Conservation (phyloP, 1,139 yeast species). For the Hansenula sp. region DNA sequence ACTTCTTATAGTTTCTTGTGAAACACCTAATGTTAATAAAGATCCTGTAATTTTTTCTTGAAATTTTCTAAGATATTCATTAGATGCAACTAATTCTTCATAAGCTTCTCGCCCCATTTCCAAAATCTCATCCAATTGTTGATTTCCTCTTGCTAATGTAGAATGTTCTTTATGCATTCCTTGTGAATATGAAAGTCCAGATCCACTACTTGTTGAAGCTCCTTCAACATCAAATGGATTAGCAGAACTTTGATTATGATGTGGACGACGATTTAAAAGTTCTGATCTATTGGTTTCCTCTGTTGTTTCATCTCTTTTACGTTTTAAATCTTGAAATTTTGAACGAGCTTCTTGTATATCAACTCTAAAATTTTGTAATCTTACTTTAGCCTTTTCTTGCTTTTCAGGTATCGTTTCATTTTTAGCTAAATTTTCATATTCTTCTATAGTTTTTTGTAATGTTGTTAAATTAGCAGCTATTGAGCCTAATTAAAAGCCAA, state of each 20-base stretch:
- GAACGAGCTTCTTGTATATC: conserved; percentile 54
- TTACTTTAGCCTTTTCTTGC: conserved; percentile 56
- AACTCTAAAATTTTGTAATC: conserved; percentile 55
- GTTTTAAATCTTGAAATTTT: conserved; percentile 61
- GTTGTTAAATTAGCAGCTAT: conserved; percentile 80
- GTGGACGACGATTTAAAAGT: conserved; percentile 44
- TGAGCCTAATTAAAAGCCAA: conserved; percentile 40
- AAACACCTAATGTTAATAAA: conserved; percentile 79
- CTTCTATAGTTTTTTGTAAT: conserved; percentile 70
- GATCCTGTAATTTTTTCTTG: conserved; percentile 64
- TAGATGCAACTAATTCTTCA: conserved; percentile 84
- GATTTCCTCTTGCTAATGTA: conserved; percentile 65
- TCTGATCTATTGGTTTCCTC: conserved; percentile 55
- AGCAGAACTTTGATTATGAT: conserved; percentile 20
- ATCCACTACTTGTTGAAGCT: conserved; percentile 15
- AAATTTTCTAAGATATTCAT: conserved; percentile 60
- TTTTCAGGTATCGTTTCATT: conserved; percentile 56
- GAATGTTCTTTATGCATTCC: conserved; percentile 68
- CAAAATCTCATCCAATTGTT: conserved; percentile 81
- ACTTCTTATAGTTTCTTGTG: conserved; percentile 76
- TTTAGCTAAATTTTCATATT: conserved; percentile 61
- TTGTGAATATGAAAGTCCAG: conserved; percentile 46
- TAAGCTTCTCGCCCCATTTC: conserved; percentile 87
- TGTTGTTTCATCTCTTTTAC: conserved; percentile 55
- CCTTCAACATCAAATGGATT: conserved; percentile 23